Base-by-base conservation (phyloP, 31 red algal genomes). In the Endocladia muricata region DNA sequence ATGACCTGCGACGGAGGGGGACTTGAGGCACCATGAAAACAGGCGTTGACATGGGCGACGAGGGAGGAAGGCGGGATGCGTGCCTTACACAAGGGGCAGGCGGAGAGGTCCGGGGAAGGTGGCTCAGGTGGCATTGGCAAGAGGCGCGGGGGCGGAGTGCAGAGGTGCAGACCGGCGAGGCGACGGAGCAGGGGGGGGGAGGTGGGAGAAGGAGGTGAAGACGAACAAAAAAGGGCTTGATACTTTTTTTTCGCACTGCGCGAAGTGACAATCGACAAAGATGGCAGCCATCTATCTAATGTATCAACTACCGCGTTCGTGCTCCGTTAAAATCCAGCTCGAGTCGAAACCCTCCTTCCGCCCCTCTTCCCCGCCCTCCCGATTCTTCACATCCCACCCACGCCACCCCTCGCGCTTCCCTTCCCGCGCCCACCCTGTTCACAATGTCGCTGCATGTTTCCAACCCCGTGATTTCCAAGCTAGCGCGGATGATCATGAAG, bases 401-500 rank as follows among this genome's bases (percentile, higher is more conserved):
- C n/a, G n/a, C n/a, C n/a, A n/a, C n/a, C n/a, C n/a, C n/a, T n/a
- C n/a, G n/a, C n/a, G n/a, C n/a, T n/a, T n/a, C n/a, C n/a, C n/a
- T n/a, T n/a, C n/a, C n/a, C n/a, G n/a, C n/a, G n/a, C n/a, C n/a
- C n/a, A n/a, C n/a, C n/a, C n/a, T n/a, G n/a, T n/a, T 8, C 44
- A 86, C 42, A 37, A 94, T 94, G 92, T 92, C 94, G n/a, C 70
- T 91, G 21, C 77, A 92, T 28, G 37, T 64, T 5, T 62, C 37
- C 41, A 87, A 92, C 70, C 49, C 61, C 32, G 71, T 84, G 44
- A 72, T 97, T 4, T 69, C 79, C 32, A 86, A 87, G 36, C 71
- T 97, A 39, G 77, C 76, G 1, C 70, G 82, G 22, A 76, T 92
- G 15, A 84, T 97, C 21, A 97, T 97, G 94, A 78, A 83, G 44